phyloP scores from a whole-genome alignment of 495 filamentous ascomycete species.

The Cercophora sp. region DNA sequence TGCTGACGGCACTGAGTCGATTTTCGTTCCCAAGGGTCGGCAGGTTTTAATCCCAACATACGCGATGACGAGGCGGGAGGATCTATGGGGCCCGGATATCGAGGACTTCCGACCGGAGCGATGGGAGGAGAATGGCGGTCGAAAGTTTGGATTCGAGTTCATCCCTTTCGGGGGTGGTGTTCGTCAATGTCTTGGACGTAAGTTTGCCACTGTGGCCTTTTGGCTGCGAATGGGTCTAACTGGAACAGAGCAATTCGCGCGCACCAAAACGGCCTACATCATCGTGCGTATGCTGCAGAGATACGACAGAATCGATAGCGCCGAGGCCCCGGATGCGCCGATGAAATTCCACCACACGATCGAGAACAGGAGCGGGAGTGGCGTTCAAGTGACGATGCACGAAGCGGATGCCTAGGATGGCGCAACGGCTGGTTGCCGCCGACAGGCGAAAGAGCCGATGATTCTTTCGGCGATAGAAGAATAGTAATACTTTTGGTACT shows the following conservation, averaged over 20 bases:
- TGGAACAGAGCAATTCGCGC: constrained; percentile 40
- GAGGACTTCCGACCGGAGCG: constrained; percentile 28
- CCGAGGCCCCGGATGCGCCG: constrained; percentile 29
- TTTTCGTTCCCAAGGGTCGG: constrained; percentile 29
- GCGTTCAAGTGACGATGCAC: constrained; percentile 38
- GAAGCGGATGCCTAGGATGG: too few relatives aligned
- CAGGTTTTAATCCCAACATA: constrained; percentile 35
- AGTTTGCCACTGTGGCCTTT: constrained; percentile 6
- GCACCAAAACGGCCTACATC: constrained; percentile 40
- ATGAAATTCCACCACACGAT: constrained; percentile 43
- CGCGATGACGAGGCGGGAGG: constrained; percentile 32
- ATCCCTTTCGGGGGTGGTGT: constrained; percentile 25
- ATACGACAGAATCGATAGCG: constrained; percentile 39
- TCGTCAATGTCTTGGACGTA: constrained; percentile 26
- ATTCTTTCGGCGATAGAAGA: too few relatives aligned
- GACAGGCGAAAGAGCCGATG: too few relatives aligned
- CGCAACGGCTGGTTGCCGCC: too few relatives aligned
- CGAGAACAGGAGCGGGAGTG: constrained; percentile 45
- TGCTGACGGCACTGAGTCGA: neutral
- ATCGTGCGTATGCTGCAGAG: constrained; percentile 41
- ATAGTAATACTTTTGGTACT: too few relatives aligned
- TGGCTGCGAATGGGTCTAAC: constrained; percentile 1
- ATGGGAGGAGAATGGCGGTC: constrained; percentile 28
- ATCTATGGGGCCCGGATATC: constrained; percentile 36
- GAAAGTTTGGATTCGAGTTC: constrained; percentile 35